Conservation (phyloP, 139 green algal species). For the Ulvella scutata region DNA sequence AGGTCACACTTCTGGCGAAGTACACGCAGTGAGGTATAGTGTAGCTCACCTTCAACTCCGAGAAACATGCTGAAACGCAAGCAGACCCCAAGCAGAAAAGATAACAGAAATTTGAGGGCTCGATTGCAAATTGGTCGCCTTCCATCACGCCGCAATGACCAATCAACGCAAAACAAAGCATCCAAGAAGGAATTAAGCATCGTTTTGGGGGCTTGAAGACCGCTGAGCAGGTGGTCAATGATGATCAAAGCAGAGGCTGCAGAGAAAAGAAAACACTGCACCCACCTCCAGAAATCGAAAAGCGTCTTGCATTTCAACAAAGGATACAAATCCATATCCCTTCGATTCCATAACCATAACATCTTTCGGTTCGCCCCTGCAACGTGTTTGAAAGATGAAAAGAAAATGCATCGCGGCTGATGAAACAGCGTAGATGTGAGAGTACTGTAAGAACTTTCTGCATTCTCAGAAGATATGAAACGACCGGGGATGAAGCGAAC, state of each 20-base stretch:
- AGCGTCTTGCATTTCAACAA: slow-evolving; percentile 2
- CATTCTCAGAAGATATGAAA: not conserved
- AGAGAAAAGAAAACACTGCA: not conserved
- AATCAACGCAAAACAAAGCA: not conserved
- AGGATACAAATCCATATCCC: not conserved
- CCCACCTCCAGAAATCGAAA: slow-evolving; percentile 2
- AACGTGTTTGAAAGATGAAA: not conserved
- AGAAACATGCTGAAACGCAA: no score
- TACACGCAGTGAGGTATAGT: no score
- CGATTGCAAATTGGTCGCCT: not conserved
- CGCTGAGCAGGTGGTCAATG: not conserved
- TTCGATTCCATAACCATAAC: not conserved
- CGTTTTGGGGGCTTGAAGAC: not conserved
- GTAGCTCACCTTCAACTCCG: no score
- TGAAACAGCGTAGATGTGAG: not conserved
- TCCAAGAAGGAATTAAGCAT: not conserved
- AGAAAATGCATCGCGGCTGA: not conserved
- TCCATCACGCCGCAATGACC: not conserved
- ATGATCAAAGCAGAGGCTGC: not conserved
- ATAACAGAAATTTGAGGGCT: not conserved
- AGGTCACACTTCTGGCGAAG: no score
- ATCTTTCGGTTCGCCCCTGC: not conserved
- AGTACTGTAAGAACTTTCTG: not conserved
- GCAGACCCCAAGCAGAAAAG: no score
- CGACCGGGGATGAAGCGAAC: not conserved